Base-by-base conservation (phyloP, 352 stramenopile species). In the Phytophthora kernoviae region DNA sequence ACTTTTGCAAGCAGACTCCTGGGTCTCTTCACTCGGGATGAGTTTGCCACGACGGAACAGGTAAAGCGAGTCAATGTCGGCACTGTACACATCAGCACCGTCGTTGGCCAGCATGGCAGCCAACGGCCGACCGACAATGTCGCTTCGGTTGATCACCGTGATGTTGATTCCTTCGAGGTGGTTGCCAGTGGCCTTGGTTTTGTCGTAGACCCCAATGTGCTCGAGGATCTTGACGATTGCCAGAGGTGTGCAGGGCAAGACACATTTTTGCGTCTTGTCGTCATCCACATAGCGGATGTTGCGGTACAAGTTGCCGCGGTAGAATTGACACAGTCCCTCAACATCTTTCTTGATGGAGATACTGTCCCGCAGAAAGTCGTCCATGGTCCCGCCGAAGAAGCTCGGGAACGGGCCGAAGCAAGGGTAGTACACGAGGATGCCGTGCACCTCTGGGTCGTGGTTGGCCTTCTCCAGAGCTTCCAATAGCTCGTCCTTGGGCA, bases 391-490 rank as follows among this genome's bases (percentile, higher is more conserved):
- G 24, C 97, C 97, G 55, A 87, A 98, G 72, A 99, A 99, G 40
- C 87, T 98, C 58, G 97, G 96, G 60, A 98, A 96, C 40, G 91
- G 68, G 37, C 96, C 97, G 63, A 99, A 99, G 77, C 98, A 98
- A 44, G 97, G 97, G 79, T 99, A 99, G 79, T 99, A 99, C 15
- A 99, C 91, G 51, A 99, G 96, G 60, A 99, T 98, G 34, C 97
- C 95, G 77, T 98, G 92, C 45, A 98, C 96, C n/a, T 95, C 81
- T 15, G 90, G 81, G 73, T 97, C 90, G 36, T 79, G 86, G 76
- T 99, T 99, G 52, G 93, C 93, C 54, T 94, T 84, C 48, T 97
- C 81, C 11, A 99, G 75, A 12, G 91, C 93, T n/a, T 84, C 79
- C 54, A 98, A 85, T 24, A 99, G 81, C 33, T 98, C 92, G 60